phyloP scores from a whole-genome alignment of 108 stramenopile species.

The Skeletonema tropicum region DNA sequence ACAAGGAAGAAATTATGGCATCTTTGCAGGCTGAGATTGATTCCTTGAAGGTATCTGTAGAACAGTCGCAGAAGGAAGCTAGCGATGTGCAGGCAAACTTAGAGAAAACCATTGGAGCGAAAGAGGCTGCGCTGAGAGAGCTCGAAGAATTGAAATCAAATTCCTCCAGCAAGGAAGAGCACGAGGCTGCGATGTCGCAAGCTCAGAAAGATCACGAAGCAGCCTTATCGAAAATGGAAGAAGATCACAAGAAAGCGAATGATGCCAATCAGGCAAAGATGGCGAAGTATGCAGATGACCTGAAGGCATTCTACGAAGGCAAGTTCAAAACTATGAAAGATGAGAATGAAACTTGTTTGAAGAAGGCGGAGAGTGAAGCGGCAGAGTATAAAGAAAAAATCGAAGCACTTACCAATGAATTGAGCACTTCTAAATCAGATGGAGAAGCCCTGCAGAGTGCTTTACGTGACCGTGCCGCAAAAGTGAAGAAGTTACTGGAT shows the following conservation, averaged over 20 bases:
- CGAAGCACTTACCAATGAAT: constrained; percentile 12
- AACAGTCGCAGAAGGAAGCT: constrained; percentile 20
- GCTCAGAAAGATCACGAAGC: constrained; percentile 39
- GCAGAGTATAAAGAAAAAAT: constrained; percentile 26
- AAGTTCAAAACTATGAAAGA: constrained; percentile 63
- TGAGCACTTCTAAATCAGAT: constrained; percentile 50
- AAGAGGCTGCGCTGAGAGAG: constrained; percentile 11
- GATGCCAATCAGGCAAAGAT: constrained; percentile 52
- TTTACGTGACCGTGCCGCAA: constrained; percentile 46
- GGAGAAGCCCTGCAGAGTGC: constrained; percentile 51
- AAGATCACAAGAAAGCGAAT: constrained; percentile 50
- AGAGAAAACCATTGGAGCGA: constrained; percentile 20
- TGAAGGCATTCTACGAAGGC: constrained; percentile 63
- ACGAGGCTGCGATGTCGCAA: constrained; percentile 31
- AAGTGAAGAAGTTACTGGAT: constrained; percentile 46
- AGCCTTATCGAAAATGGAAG: constrained; percentile 14
- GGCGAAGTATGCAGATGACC: constrained; percentile 77
- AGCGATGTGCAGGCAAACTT: constrained; percentile 23
- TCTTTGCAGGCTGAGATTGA: constrained; percentile 31
- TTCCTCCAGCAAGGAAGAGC: constrained; percentile 33
- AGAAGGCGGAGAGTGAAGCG: constrained; percentile 50
- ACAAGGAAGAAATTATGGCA: constrained; percentile 5
- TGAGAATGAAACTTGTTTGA: constrained; percentile 53
- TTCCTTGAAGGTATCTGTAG: constrained; percentile 7
- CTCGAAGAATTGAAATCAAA: constrained; percentile 25